Conservation (phyloP, 495 filamentous ascomycete genomes). For the Schizothecium vesticola region DNA sequence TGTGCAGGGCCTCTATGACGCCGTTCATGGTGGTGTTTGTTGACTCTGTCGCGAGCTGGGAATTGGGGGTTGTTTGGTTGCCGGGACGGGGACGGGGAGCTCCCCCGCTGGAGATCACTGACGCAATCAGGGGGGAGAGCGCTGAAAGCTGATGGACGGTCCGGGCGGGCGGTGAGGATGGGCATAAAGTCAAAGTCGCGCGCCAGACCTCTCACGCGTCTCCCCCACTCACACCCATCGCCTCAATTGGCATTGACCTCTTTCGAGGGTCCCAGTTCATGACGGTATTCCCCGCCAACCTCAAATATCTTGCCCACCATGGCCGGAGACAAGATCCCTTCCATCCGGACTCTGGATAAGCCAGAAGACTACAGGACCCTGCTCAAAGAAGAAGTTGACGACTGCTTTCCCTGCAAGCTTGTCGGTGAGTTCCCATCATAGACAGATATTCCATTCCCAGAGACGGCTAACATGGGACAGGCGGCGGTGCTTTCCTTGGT, state of each 20-base stretch:
- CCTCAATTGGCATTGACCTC: background rate
- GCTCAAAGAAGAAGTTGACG: slow-evolving; percentile 60
- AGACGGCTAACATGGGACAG: slow-evolving; percentile 26
- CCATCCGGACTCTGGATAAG: slow-evolving; percentile 40
- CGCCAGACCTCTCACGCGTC: background rate
- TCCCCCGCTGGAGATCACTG: slow-evolving; percentile 17
- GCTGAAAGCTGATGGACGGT: background rate
- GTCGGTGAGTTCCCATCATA: slow-evolving; percentile 53
- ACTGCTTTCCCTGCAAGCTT: slow-evolving; percentile 64
- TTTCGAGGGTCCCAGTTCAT: background rate
- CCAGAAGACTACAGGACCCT: slow-evolving; percentile 49
- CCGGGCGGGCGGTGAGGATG: background rate
- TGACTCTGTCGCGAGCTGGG: background rate
- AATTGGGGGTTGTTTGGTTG: background rate
- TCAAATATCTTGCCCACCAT: slow-evolving; percentile 20
- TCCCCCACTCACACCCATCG: background rate
- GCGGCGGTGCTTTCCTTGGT: slow-evolving; percentile 79
- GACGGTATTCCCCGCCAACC: background rate
- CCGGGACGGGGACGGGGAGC: background rate
- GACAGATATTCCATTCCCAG: background rate
- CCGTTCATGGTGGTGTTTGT: slow-evolving; percentile 56
- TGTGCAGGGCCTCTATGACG: slow-evolving; percentile 91
- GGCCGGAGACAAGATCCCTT: slow-evolving; percentile 37
- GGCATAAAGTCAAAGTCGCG: slow-evolving; percentile 1
- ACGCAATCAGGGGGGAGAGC: slow-evolving; percentile 20